Evolutionary conservation across 257 asterid genomes (phyloP), one percentile per base, ranked within the genome.

Genomic region (Solanum lycopersicoides): DNA sequence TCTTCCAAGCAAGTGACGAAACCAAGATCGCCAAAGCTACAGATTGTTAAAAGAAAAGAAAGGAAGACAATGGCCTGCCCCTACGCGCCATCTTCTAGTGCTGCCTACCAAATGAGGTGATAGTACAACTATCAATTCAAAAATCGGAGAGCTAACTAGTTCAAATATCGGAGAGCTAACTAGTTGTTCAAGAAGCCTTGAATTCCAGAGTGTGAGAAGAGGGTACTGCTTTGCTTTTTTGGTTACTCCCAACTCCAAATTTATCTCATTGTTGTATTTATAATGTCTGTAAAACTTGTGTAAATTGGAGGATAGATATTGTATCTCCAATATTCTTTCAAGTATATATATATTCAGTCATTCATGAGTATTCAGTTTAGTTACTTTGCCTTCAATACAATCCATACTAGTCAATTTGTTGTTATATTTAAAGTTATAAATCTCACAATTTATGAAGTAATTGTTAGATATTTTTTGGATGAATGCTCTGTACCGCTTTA

Each of bases 71-170:
- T 88, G 87, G 87, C 68, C 5, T 84, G 80, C 87, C 92, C 92
- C 12, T 28, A 90, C 42, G 85, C 90, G 28, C 44, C 91, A 60
- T 63, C 90, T 39, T 84, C 94, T 56, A 92, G 92, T 86, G 88
- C 95, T 16, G 95, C 96, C n/a, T 90, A 92, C 89, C 92, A 89
- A 71, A 93, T 96, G 94, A 94, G 98, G 89, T 96, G 95, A 92
- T 15, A 12, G 39, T 34, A 35, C 80, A 35, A 4, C 7, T 6
- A 42, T 42, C n/a, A 76, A n/a, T 76, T 53, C 63, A 53, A 53
- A 53, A 50, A 50, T 50, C 60, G 16, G 9, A 15, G 60, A n/a
- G 86, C 4, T 60, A 23, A 42, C 73, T 45, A 75, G 59, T 45
- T 83, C 63, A 53, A 53, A 53, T 15, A 50, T 50, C 60, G 16